Conservation (phyloP, 2,329 filamentous ascomycete species). For the Stagonosporopsis chrysanthemi region DNA sequence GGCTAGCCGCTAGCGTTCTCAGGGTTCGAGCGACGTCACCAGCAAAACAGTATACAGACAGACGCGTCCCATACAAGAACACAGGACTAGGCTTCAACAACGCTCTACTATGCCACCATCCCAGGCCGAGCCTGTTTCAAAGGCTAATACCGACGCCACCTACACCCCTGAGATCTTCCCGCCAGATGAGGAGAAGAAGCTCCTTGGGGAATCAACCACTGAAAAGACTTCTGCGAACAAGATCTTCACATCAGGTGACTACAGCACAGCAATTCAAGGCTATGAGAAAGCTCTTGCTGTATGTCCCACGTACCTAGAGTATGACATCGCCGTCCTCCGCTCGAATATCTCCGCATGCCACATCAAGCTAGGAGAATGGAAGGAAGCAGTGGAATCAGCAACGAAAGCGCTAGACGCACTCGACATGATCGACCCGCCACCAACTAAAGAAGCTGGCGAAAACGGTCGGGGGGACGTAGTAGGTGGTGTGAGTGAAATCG, state of each 20-base stretch:
- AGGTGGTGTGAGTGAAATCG: slow-evolving; percentile 65
- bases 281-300: slow-evolving; percentile 82
- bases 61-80: background rate
- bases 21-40: slow-evolving; percentile 32
- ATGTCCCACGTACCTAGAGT: slow-evolving; percentile 85
- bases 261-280: slow-evolving; percentile 77
- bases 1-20: slow-evolving; percentile 18
- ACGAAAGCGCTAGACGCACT: slow-evolving; percentile 75
- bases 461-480: slow-evolving; percentile 54
- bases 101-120: slow-evolving; percentile 16
- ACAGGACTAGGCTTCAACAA: background rate
- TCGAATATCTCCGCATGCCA: slow-evolving; percentile 92
- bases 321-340: slow-evolving; percentile 83
- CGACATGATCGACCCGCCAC: slow-evolving; percentile 64
- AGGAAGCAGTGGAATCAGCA: slow-evolving; percentile 77
- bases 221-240: slow-evolving; percentile 80
- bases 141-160: slow-evolving; percentile 11
- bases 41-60: slow-evolving; percentile 26
- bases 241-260: slow-evolving; percentile 76
- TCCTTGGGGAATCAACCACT: slow-evolving; percentile 74
- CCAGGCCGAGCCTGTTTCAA: slow-evolving; percentile 6
- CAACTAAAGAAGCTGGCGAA: slow-evolving; percentile 47
- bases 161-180: slow-evolving; percentile 39
- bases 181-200: slow-evolving; percentile 51
- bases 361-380: slow-evolving; percentile 85